Conservation (phyloP, 2,329 filamentous ascomycete species). For the Colletotrichum acutatum region DNA sequence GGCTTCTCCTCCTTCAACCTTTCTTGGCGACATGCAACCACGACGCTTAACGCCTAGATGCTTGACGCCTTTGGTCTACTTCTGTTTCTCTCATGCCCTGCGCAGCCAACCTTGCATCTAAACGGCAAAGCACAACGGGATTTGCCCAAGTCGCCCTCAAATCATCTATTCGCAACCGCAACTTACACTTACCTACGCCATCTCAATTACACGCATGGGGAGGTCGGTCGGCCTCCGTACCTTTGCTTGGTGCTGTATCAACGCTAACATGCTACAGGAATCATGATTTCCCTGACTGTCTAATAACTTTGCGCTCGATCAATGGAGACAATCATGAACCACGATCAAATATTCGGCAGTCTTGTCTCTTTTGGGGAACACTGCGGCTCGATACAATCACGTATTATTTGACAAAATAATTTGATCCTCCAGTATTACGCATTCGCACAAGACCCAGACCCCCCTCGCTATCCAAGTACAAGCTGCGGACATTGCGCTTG, state of each 20-base stretch:
- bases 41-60: background rate
- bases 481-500: background rate
- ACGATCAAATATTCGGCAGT: background rate
- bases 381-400: background rate
- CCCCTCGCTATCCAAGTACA: background rate
- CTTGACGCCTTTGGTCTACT: background rate
- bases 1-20: slow-evolving; percentile 4
- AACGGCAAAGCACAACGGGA: background rate
- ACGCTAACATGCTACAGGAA: background rate
- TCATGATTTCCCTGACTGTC: background rate
- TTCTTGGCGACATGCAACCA: background rate
- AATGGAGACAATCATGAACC: background rate
- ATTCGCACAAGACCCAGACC: background rate
- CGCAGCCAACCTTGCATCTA: background rate
- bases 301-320: background rate
- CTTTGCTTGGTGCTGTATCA: background rate
- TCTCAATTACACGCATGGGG: too few species aligned
- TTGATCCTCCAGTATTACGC: background rate
- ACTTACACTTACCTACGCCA: too few species aligned
- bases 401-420: background rate
- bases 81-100: background rate
- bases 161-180: background rate
- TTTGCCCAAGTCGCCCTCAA: too few species aligned
- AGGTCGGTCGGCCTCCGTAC: too few species aligned
- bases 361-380: background rate